Evolutionary conservation across 495 filamentous ascomycete genomes (phyloP), one percentile per base, ranked within the genome.

Genomic region (Annulohypoxylon stygium): DNA sequence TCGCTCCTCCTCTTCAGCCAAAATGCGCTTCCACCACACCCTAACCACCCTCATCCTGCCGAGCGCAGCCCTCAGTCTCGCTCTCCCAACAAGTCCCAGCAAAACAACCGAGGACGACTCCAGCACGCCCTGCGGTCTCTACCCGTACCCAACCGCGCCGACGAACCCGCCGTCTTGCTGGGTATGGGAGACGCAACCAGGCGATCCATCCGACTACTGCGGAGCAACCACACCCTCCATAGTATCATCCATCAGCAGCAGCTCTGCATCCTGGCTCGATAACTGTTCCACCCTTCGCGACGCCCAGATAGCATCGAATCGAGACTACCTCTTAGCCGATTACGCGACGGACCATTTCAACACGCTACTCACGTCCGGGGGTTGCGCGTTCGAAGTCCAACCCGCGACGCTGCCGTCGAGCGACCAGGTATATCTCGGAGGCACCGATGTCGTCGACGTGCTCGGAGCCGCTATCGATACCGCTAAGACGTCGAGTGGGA

Each of bases 261-360:
- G 59, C 11, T 53, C 65, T 6, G 25, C 67, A n/a, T 51, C 62
- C 7, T 75, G 67, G 72, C 72, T 75, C 5, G 67, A 66, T 57
- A 45, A 48, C 3, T 75, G 72, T 43, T 33, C 50, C 2, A 18
- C 62, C 11, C 65, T 74, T n/a, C 61, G 55, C 11, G 18, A 25
- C 3, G 33, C 61, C n/a, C 47, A 69, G 33, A n/a, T 61, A 7
- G n/a, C 55, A 23, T 45, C 54, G 16, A 61, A 20, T 16, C 66
- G 71, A 4, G 71, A 74, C 37, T 74, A 61, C 30, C 61, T 74
- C 55, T 61, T 74, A 4, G 61, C 71, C 4, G 18, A 57, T 26
- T 74, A 74, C n/a, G 65, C 65, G 7, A 74, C 65, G 1, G 48
- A 74, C 41, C n/a, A 34, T 23, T 74, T 57, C 61, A 74, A 74